These are phyloP conservation scores for Zygosaccharomyces pseudobailii DNA, from an alignment of 1,139 yeast genomes.

Conservation along the genomic window DNA sequence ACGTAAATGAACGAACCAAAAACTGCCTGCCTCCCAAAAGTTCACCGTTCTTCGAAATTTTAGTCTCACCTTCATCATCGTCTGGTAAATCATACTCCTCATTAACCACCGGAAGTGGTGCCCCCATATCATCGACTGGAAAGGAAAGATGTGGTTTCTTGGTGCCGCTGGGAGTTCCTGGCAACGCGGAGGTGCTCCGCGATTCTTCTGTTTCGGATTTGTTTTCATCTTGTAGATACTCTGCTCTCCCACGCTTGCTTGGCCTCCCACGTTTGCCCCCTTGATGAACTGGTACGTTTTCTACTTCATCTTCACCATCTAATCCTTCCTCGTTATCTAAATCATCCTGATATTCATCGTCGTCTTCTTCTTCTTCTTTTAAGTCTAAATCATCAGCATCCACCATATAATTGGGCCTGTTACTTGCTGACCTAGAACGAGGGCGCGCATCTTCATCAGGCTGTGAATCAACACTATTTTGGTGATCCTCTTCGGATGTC, in stretches of 20 bases:
- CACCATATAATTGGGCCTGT: constrained; percentile 24
- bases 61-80: constrained; percentile 75
- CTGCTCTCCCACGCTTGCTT: constrained; percentile 22
- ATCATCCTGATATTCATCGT: constrained; percentile 28
- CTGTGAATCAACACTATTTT: background rate
- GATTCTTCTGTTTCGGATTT: constrained; percentile 20
- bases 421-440: constrained; percentile 22
- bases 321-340: constrained; percentile 19
- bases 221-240: constrained; percentile 16
- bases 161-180: constrained; percentile 6
- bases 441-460: background rate
- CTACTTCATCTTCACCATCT: constrained; percentile 11
- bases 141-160: constrained; percentile 23
- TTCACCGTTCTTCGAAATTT: constrained; percentile 64
- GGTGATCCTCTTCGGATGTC: constrained; percentile 4
- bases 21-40: constrained; percentile 73
- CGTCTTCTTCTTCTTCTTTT: constrained; percentile 24
- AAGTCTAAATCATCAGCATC: constrained; percentile 30
- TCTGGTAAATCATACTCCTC: constrained; percentile 81
- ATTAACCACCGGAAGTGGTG: constrained; percentile 50
- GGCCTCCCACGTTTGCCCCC: constrained; percentile 35
- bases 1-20: constrained; percentile 76
- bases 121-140: constrained; percentile 41
- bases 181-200: constrained; percentile 20
- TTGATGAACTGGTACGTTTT: constrained; percentile 11